Evolutionary conservation across 495 filamentous ascomycete genomes (phyloP).

Genomic region (Filosporella fistucella): DNA sequence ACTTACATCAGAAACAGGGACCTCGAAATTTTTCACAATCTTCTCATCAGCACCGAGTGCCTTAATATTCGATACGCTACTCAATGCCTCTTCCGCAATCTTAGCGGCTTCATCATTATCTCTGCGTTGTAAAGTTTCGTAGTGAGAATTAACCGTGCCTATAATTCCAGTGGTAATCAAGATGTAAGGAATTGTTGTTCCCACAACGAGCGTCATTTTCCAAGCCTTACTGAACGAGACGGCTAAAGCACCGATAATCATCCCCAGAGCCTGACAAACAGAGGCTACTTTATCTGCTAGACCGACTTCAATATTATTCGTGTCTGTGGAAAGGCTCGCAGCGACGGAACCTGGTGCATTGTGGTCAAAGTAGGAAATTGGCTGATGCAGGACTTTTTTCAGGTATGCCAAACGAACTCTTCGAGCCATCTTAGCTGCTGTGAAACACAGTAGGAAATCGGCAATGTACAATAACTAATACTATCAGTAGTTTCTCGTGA

Average conservation of each 20-base stretch:
- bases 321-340: neutral
- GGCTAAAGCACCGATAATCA: slow-evolving; percentile 40
- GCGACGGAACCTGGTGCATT: slow-evolving; percentile 1
- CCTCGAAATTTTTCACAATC: neutral
- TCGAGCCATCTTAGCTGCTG: neutral
- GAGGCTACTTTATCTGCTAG: slow-evolving; percentile 1
- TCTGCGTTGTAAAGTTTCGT: neutral
- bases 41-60: neutral
- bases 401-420: neutral
- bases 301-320: neutral
- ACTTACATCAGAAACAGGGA: neutral
- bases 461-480: slow-evolving; percentile 1
- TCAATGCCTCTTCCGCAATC: slow-evolving; percentile 2
- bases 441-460: neutral
- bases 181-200: slow-evolving; percentile 38
- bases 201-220: slow-evolving; percentile 52
- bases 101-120: neutral
- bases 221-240: slow-evolving; percentile 58
- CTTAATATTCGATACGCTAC: neutral
- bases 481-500: neutral
- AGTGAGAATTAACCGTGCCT: neutral
- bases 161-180: neutral
- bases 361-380: slow-evolving; percentile 1
- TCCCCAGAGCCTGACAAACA: slow-evolving; percentile 23
- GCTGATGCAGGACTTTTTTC: neutral